A percentile compares a stretch with the other conserved stretches of the same genome.
phyloP scores from a whole-genome alignment of 768 basidiomycete genomes.

The Inosperma sp. region DNA sequence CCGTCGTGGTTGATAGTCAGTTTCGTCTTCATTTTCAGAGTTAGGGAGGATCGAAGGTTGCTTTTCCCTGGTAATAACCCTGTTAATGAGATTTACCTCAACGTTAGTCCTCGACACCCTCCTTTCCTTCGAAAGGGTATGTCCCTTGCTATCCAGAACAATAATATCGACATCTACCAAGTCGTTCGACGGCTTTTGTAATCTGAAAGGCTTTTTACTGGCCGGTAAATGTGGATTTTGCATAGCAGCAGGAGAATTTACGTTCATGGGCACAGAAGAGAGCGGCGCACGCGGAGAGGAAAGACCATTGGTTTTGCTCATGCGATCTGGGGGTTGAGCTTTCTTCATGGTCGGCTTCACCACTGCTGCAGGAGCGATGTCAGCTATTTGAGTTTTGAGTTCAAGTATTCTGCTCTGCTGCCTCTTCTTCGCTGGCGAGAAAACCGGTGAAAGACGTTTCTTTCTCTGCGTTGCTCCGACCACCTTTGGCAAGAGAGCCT shows the following conservation, averaged over 20 bases:
- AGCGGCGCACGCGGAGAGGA: conserved; percentile 33
- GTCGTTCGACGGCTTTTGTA: conserved; percentile 38
- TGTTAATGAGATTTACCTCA: conserved; percentile 28
- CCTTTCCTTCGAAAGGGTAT: conserved; percentile 54
- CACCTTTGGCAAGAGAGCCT: conserved; percentile 34
- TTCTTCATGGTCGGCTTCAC: conserved; percentile 18
- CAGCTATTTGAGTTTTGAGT: conserved; percentile 23
- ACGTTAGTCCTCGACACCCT: conserved; percentile 48
- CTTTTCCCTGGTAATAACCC: conserved; percentile 10
- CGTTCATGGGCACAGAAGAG: conserved; percentile 28
- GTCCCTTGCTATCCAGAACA: conserved; percentile 58
- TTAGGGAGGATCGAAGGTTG: background rate
- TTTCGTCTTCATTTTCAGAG: conserved; percentile 25
- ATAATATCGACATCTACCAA: conserved; percentile 64
- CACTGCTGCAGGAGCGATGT: conserved; percentile 4
- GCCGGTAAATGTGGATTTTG: conserved; percentile 20
- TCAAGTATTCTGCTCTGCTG: conserved; percentile 29
- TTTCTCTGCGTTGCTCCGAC: conserved; percentile 39
- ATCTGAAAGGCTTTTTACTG: conserved; percentile 31
- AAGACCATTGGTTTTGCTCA: conserved; percentile 10
- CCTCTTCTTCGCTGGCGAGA: conserved; percentile 34
- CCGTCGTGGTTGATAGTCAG: conserved; percentile 19
- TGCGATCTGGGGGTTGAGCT: conserved; percentile 4
- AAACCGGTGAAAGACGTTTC: conserved; percentile 34
- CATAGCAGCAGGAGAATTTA: conserved; percentile 35